phyloP scores from a whole-genome alignment of 805 yeast species.

The Kazachstania kunashirensis region DNA sequence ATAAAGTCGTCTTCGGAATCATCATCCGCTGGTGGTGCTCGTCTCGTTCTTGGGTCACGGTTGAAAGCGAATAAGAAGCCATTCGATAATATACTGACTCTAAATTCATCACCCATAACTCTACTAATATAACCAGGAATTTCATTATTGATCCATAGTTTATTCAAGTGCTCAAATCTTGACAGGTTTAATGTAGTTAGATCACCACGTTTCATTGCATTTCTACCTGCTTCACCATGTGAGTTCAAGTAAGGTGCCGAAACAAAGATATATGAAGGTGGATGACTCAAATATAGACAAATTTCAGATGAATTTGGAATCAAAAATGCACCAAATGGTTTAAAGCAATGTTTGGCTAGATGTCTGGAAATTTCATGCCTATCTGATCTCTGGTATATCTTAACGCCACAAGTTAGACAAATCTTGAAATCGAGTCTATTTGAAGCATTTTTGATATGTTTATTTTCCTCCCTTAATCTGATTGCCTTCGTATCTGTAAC shows the following conservation, averaged over 20 bases:
- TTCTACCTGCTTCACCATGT: conserved; percentile 65
- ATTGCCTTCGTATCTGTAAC: conserved; percentile 26
- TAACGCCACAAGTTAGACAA: conserved; percentile 39
- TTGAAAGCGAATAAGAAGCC: conserved; percentile 21
- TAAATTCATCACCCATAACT: conserved; percentile 29
- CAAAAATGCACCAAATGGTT: conserved; percentile 30
- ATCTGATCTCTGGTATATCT: conserved; percentile 28
- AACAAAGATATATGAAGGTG: conserved; percentile 28
- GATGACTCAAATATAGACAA: conserved; percentile 27
- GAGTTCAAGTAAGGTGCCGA: conserved; percentile 64
- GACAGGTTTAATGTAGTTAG: conserved; percentile 42
- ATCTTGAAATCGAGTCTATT: conserved; percentile 36
- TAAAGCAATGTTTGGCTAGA: conserved; percentile 22
- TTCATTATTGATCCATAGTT: conserved; percentile 53
- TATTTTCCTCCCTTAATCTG: conserved; percentile 25
- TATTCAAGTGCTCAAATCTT: conserved; percentile 49
- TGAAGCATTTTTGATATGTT: conserved; percentile 18
- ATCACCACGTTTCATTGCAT: conserved; percentile 44
- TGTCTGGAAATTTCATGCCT: conserved; percentile 27
- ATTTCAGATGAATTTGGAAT: conserved; percentile 31
- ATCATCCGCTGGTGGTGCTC: conserved; percentile 10
- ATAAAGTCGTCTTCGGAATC: conserved; percentile 18
- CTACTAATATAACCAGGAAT: conserved; percentile 40
- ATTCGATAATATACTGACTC: conserved; percentile 22
- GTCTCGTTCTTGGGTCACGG: conserved; percentile 18